Conservation (phyloP, 169 alveolate genomes). For the Babesia bovis region DNA sequence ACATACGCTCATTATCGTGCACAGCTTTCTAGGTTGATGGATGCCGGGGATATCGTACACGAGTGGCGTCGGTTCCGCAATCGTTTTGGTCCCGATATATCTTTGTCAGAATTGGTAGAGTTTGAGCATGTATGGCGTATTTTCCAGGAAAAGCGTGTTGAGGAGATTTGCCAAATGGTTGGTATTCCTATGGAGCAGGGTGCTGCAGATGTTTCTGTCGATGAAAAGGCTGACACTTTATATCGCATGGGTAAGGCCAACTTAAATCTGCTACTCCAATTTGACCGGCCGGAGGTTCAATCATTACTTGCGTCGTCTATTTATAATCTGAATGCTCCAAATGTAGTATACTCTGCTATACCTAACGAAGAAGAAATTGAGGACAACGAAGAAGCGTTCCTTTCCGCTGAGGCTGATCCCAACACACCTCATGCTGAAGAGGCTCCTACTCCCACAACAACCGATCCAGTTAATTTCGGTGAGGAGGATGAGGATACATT, state of each 20-base stretch:
- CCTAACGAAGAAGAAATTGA: conserved; percentile 24
- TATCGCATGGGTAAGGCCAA: conserved; percentile 52
- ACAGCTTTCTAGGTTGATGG: background rate
- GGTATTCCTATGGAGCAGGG: background rate
- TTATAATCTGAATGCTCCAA: conserved; percentile 57
- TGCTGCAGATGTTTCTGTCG: background rate
- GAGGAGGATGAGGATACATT: conserved; percentile 5
- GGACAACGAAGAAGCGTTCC: conserved; percentile 18
- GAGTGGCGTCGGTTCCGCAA: conserved; percentile 51
- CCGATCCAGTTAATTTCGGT: background rate
- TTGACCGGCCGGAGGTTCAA: conserved; percentile 29
- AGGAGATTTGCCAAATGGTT: conserved; percentile 4
- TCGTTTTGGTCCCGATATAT: conserved; percentile 4
- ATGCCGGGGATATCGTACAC: conserved; percentile 32
- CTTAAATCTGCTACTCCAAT: conserved; percentile 32
- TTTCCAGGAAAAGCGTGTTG: conserved; percentile 31
- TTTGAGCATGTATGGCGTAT: conserved; percentile 51
- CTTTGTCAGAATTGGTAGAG: conserved; percentile 47
- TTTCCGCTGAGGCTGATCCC: background rate
- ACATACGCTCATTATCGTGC: conserved; percentile 37
- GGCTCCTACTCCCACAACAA: background rate
- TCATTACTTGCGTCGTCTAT: conserved; percentile 29
- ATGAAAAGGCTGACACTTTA: conserved; percentile 9
- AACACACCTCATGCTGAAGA: conserved; percentile 5
- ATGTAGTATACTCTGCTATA: conserved; percentile 14